Conservation (phyloP, 257 asterid genomes). For the Nicotiana otophora region DNA sequence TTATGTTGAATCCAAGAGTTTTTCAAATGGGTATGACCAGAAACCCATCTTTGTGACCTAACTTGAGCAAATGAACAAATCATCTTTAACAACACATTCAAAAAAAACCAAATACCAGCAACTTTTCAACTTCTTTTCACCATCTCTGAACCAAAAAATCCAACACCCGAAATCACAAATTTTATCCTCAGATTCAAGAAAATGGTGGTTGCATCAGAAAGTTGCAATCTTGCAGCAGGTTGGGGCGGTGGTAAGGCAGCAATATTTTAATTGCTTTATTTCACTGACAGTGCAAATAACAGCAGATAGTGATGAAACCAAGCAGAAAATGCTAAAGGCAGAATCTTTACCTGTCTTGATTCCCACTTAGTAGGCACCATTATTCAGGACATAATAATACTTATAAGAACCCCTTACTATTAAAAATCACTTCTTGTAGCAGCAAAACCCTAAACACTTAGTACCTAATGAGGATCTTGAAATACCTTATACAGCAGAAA, state of each 20-base stretch:
- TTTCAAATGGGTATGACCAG: conserved; percentile 45
- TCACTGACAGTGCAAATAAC: conserved; percentile 26
- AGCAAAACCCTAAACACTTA: conserved; percentile 48
- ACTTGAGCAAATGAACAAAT: conserved; percentile 33
- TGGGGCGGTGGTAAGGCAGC: conserved; percentile 6
- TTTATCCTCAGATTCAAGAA: conserved; percentile 6
- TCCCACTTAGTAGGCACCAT: conserved; percentile 31
- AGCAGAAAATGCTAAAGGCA: conserved; percentile 28
- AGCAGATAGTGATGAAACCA: conserved; percentile 30
- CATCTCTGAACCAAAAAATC: neutral
- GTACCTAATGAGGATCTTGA: conserved; percentile 39
- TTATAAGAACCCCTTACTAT: neutral
- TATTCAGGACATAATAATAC: conserved; percentile 26
- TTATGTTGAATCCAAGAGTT: conserved; percentile 52
- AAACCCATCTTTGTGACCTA: conserved; percentile 33
- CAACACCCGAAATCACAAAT: conserved; percentile 5
- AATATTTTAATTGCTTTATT: conserved; percentile 1
- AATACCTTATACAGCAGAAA: conserved; percentile 8
- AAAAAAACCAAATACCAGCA: neutral
- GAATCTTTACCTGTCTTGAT: conserved; percentile 63
- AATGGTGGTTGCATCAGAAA: neutral
- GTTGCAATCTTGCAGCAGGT: neutral
- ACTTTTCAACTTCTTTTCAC: conserved; percentile 1
- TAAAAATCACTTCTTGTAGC: conserved; percentile 33
- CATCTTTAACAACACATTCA: conserved; percentile 19